A percentile compares a stretch with the other conserved stretches of the same genome.
Conservation (phyloP, 331 rosid genomes). For the Telfairia occidentalis region DNA sequence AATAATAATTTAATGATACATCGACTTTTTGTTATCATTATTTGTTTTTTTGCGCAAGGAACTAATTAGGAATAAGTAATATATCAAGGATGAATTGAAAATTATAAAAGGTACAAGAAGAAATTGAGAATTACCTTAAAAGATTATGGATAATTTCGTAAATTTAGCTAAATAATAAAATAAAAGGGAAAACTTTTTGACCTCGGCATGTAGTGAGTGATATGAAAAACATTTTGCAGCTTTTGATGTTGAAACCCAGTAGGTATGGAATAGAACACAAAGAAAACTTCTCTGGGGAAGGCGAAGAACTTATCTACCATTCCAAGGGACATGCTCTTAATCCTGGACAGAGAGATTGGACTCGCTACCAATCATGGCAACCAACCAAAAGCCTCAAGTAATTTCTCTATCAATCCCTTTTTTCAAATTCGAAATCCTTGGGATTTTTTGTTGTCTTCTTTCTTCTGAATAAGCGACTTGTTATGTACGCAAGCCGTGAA, state of each 20-base stretch:
- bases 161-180: not conserved
- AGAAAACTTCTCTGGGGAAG: constrained; percentile 86
- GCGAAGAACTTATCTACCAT: constrained; percentile 79
- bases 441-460: not conserved
- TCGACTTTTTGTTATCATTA: not conserved
- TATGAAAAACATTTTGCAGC: constrained; percentile 38
- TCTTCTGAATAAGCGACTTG: constrained; percentile 11
- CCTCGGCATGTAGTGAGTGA: not conserved
- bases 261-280: constrained; percentile 77
- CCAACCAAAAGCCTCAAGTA: constrained; percentile 38
- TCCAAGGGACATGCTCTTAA: constrained; percentile 93
- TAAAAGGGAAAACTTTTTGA: not conserved
- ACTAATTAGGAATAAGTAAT: no score
- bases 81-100: no score
- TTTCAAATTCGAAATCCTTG: not conserved
- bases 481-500: not conserved
- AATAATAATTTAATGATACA: not conserved
- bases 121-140: no score
- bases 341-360: constrained; percentile 94
- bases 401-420: not conserved
- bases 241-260: constrained; percentile 70
- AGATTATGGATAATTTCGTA: not conserved
- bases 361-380: constrained; percentile 85
- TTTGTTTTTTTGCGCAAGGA: no score
- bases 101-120: no score